Evolutionary conservation across 805 yeast species (phyloP), one percentile per base, ranked within the genome.

Genomic region (Candida multigemmis): DNA sequence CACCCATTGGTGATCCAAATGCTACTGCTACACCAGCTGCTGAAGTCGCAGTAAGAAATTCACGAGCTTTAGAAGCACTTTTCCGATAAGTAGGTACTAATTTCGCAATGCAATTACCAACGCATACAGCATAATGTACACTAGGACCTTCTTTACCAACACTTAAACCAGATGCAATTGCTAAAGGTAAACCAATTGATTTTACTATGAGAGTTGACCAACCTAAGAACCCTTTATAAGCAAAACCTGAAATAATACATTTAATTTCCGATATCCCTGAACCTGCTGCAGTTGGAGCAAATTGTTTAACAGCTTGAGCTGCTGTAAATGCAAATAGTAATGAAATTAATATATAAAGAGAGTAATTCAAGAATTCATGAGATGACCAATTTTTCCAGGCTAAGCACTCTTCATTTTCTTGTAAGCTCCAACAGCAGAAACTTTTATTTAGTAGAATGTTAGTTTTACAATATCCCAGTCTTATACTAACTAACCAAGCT

Each of bases 11-110:
- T 8, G 87, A 74, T 0, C 95, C 97, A 60, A 91, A 91, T 0
- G 97, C 98, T 6, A 91, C 97, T 0, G 97, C 97, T 6, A 91
- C 97, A 28, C 99, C 99, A 1, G 98, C 95, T 3, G 96, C 97
- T 7, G 96, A 71, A 3, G 95, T 79, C 0, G 98, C 96, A 1
- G 89, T 76, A 28, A 91, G 56, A 28, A 79, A 71, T 35, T 81
- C 87, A 15, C 74, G 40, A 7, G 57, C 54, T 29, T 46, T 65
- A 4, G 63, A 48, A 7, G 71, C 68, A 12, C 70, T 61, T 27
- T 51, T 53, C n/a, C 56, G 49, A 38, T 67, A 71, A 32, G 51
- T 49, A 13, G 44, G 43, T 31, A 78, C 63, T 23, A 74, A 47
- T 20, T 67, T 65, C 1, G 91, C 76, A 8, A 85, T 58, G n/a